phyloP scores from a whole-genome alignment of 768 basidiomycete species.

The Stropharia rugosoannulata region DNA sequence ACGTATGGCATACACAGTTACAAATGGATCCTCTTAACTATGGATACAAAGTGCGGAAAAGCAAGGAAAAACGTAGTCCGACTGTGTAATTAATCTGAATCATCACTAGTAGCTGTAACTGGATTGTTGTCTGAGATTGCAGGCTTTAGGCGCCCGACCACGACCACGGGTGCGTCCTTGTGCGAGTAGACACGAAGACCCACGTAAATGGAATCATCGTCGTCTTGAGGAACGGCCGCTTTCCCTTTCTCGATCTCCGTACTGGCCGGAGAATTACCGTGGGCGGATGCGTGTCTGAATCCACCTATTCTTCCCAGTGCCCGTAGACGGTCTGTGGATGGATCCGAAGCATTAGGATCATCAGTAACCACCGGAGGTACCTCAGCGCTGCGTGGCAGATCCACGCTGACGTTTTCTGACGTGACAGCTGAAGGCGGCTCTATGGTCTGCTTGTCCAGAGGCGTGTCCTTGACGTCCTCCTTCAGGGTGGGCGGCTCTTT shows the following conservation, averaged over 20 bases:
- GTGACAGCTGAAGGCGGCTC: background rate
- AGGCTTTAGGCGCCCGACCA: slow-evolving; percentile 32
- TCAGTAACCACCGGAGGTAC: slow-evolving; percentile 12
- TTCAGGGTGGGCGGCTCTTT: background rate
- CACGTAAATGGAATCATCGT: slow-evolving; percentile 39
- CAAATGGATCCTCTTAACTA: too few relatives aligned
- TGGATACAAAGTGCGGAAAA: too few relatives aligned
- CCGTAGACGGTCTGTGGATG: background rate
- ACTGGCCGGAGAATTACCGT: background rate
- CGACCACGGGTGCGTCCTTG: slow-evolving; percentile 38
- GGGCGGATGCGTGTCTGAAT: background rate
- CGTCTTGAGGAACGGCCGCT: slow-evolving; percentile 23
- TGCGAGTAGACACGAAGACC: slow-evolving; percentile 43
- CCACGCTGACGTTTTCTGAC: background rate
- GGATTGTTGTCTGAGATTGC: background rate
- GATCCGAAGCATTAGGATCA: slow-evolving; percentile 11
- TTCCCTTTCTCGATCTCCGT: slow-evolving; percentile 17
- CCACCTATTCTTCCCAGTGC: background rate
- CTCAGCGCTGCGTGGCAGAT: slow-evolving; percentile 5
- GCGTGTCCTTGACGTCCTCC: background rate
- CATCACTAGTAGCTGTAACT: too few relatives aligned
- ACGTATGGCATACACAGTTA: too few relatives aligned
- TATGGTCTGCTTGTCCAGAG: background rate
- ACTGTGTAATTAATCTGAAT: too few relatives aligned
- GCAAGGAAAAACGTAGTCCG: too few relatives aligned